Evolutionary conservation across 257 asterid species (phyloP), one percentile per base, ranked within the genome.

Genomic region (Ilex aquifolium): DNA sequence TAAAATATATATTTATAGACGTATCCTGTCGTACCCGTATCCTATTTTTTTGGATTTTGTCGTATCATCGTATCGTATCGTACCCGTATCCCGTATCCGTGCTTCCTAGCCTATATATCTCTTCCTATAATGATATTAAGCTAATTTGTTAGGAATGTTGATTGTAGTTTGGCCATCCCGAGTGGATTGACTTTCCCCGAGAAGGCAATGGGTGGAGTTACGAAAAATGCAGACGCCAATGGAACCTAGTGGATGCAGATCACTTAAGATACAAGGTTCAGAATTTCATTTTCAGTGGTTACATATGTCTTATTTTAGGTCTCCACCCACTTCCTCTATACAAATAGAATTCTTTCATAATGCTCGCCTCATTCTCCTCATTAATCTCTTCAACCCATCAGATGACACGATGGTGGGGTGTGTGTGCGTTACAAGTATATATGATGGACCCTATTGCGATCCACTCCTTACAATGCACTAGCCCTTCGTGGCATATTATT

Each of bases 121-220:
- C 6, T 14, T 3, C n/a, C 1, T 10, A 11, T 46, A 46, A 46
- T 46, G 13, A 10, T 46, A 46, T 46, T 46, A 46, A 46, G 4
- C n/a, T 46, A 4, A 6, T 46, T 46, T 14, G 6, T 5, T 46
- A 10, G 3, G 13, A 14, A 46, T 46, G n/a, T 46, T 46, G 15
- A 21, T 50, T 69, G 62, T 72, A 92, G 97, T 92, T 89, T 77
- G 97, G 99, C 68, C 99, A 92, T 78, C 99, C 99, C 57, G 99
- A 92, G 32, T 92, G 99, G 99, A 92, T 92, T 58, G 99, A 92
- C 86, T 92, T 92, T 68, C 99, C 99, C 46, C 82, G 99, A 76
- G 97, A 92, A 70, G 99, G 97, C 63, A 92, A 92, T 73, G 81
- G 68, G 46, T 92, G 97, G 96, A 87, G 96, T 76, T 78, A 81